A percentile compares a stretch with the other conserved stretches of the same genome.
Conservation (phyloP, 2,329 filamentous ascomycete species). For the Aspergillus costaricaensis region DNA sequence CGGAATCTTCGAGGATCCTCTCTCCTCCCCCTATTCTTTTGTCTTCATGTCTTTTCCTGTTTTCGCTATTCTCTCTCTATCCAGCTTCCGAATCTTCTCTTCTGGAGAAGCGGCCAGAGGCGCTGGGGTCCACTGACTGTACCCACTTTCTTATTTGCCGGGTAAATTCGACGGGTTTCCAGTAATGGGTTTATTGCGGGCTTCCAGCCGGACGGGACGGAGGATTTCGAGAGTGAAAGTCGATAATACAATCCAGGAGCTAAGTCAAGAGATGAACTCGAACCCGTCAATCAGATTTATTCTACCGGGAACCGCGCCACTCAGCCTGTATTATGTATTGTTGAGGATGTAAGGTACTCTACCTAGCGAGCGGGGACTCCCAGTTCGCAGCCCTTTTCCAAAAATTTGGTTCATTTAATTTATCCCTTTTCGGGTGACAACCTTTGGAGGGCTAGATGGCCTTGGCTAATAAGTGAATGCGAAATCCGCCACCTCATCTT, state of each 20-base stretch:
- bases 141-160: slow-evolving; percentile 3
- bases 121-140: slow-evolving; percentile 6
- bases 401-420: neutral
- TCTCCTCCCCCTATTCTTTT: neutral
- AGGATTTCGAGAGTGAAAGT: neutral
- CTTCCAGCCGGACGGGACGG: neutral
- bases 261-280: neutral
- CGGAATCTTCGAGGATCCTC: neutral
- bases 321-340: neutral
- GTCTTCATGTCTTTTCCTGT: neutral
- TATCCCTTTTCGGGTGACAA: neutral
- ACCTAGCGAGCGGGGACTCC: neutral
- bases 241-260: neutral
- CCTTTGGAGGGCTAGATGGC: neutral
- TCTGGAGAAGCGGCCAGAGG: slow-evolving; percentile 12
- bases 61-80: neutral
- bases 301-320: neutral
- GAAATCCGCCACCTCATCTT: neutral
- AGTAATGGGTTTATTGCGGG: neutral
- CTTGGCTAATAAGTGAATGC: neutral
- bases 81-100: slow-evolving; percentile 1
- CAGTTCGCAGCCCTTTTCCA: neutral
- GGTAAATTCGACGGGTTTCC: neutral
- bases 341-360: neutral
- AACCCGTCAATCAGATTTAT: slow-evolving; percentile 1